Evolutionary conservation across 73 alveolate species (phyloP).

Genomic region (Tetrahymena thermophila): DNA sequence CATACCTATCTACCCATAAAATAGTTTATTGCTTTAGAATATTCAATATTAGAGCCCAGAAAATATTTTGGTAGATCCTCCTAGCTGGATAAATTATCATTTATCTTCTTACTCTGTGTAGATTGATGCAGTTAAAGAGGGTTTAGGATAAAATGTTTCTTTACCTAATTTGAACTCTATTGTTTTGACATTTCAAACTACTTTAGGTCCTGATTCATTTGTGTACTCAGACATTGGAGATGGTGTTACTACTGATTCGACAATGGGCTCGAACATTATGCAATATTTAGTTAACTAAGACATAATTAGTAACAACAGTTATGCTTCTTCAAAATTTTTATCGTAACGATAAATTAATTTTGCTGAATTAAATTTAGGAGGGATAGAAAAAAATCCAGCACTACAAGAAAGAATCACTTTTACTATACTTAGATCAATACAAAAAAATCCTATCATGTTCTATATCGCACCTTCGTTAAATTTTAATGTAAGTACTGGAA

Average conservation of each 20-base stretch:
- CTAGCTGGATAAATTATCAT: neutral
- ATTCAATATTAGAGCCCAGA: neutral
- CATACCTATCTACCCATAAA: neutral
- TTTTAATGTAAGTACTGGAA: neutral
- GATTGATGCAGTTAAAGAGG: neutral
- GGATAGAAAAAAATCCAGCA: neutral
- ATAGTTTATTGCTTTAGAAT: neutral
- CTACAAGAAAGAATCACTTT: neutral
- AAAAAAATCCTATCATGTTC: neutral
- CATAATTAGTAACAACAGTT: neutral
- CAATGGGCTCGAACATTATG: neutral
- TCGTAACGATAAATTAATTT: neutral
- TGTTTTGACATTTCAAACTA: neutral
- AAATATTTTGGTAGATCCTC: neutral
- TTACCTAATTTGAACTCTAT: neutral
- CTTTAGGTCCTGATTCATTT: neutral
- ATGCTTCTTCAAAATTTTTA: neutral
- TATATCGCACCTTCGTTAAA: neutral
- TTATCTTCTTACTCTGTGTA: neutral
- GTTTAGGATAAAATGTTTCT: neutral
- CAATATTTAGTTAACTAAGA: neutral
- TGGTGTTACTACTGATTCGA: neutral
- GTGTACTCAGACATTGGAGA: neutral
- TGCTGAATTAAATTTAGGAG: neutral
- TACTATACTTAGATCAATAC: neutral